phyloP scores from a whole-genome alignment of 2,329 filamentous ascomycete genomes.

The Xylariaceae sp. region DNA sequence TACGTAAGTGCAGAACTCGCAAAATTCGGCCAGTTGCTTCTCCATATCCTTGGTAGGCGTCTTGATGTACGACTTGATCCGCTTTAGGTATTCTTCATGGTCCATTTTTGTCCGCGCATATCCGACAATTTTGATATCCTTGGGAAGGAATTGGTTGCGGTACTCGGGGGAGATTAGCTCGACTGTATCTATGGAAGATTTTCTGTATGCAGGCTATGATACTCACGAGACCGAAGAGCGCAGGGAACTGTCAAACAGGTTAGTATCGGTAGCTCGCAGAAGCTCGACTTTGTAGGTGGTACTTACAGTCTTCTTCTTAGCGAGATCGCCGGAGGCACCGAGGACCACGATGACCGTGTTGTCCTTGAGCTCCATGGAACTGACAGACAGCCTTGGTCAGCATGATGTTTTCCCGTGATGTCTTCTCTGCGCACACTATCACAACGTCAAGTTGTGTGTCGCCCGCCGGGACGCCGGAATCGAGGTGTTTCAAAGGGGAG shows the following conservation, averaged over 20 bases:
- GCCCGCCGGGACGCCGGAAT: slow-evolving; percentile 20
- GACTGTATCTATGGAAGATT: not conserved
- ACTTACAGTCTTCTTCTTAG: slow-evolving; percentile 98
- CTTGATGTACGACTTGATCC: slow-evolving; percentile 98
- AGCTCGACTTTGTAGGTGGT: not conserved
- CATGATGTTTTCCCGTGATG: slow-evolving; percentile 25
- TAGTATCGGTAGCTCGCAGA: slow-evolving; percentile 22
- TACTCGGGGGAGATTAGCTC: slow-evolving; percentile 62
- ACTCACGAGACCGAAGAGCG: slow-evolving; percentile 95
- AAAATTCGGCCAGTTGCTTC: slow-evolving; percentile 92
- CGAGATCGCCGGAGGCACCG: slow-evolving; percentile 94
- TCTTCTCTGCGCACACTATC: not conserved
- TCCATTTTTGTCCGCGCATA: slow-evolving; percentile 99
- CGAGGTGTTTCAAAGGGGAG: slow-evolving; percentile 23
- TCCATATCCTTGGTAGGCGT: slow-evolving; percentile 97
- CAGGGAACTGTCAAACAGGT: slow-evolving; percentile 73
- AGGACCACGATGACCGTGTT: slow-evolving; percentile 97
- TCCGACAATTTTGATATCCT: slow-evolving; percentile 95
- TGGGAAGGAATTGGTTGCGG: slow-evolving; percentile 97
- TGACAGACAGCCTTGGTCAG: slow-evolving; percentile 52
- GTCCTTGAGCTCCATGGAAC: slow-evolving; percentile 93
- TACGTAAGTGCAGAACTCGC: slow-evolving; percentile 85
- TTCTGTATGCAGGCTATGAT: slow-evolving; percentile 14
- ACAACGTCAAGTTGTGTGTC: slow-evolving; percentile 14
- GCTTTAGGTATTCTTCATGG: slow-evolving; percentile 89